Base-by-base conservation (phyloP, 305 asterid species). In the Withania somnifera region DNA sequence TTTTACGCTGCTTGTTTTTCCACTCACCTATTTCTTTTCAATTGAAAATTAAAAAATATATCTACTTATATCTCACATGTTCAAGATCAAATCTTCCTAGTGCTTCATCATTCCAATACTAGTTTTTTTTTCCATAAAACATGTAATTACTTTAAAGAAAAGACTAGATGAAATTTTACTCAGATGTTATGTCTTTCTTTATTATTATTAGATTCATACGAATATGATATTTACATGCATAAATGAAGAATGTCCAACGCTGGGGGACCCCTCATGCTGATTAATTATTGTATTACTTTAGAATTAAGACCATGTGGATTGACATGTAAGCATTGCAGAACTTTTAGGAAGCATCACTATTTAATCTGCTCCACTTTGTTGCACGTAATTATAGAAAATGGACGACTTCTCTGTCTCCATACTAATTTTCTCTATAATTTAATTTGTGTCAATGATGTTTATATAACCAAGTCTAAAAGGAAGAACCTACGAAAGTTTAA, bases 321-420 rank as follows among this genome's bases (percentile, higher is more conserved):
- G 77, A 24, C 57, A 45, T 56, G 78, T 47, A 54, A 45, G 83
- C 77, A 40, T 28, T 56, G 81, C 28, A 2, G 1, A 22, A 20
- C 69, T 80, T 84, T 84, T 71, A 3, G 78, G 84, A 58, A 80
- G 32, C 86, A 71, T 7, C 30, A 26, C 53, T 28, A 9, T 7
- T 47, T 69, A 2, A 60, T 32, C 22, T n/a, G 69, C 24, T 30
- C 52, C 52, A 38, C 79, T 51, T 50, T 75, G 63, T 51, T 26
- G 80, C 63, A 50, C 10, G 26, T 17, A 50, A 75, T 50, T 53
- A n/a, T 20, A 28, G 6, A 17, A 75, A 15, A 66, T 36, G 17
- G 22, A 36, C 11, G 54, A 32, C 26, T 17, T 63, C 60, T 32
- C 34, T 24, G 81, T 22, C 28, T 8, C 17, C 6, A 9, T 20